These are phyloP conservation scores for Hanseniaspora thailandica DNA, from an alignment of 805 yeast species.

Conservation along the genomic window DNA sequence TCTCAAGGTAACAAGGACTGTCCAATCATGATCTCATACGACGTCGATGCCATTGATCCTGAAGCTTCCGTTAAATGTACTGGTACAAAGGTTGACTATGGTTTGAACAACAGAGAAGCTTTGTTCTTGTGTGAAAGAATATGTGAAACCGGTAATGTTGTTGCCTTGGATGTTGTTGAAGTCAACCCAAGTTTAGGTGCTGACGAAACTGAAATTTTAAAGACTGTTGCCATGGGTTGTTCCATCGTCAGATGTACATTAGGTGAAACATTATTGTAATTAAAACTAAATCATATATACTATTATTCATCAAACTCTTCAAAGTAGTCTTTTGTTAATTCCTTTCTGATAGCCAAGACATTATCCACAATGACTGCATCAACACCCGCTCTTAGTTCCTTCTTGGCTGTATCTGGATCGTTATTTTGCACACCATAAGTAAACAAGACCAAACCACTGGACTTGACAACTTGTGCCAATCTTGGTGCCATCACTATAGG, in stretches of 20 bases:
- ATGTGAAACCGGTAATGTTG: constrained; percentile 78
- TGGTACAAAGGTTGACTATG: constrained; percentile 96
- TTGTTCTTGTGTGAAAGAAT: constrained; percentile 82
- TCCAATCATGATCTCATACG: constrained; percentile 86
- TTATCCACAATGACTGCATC: constrained; percentile 98
- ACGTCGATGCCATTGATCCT: constrained; percentile 95
- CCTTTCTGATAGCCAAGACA: constrained; percentile 85
- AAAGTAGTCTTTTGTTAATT: constrained; percentile 36
- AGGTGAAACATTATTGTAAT: constrained; percentile 62
- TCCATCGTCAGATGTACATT: constrained; percentile 87
- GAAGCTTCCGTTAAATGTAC: constrained; percentile 79
- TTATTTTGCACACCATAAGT: constrained; percentile 82
- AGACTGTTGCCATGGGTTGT: constrained; percentile 81
- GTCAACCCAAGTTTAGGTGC: constrained; percentile 81
- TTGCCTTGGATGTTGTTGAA: constrained; percentile 85
- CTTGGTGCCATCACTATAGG: constrained; percentile 85
- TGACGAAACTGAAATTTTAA: constrained; percentile 60
- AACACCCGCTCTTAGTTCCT: constrained; percentile 87
- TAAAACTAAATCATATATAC: neutral
- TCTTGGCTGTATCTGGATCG: constrained; percentile 66
- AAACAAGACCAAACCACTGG: constrained; percentile 82
- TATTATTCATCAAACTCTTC: constrained; percentile 4
- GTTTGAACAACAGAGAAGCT: constrained; percentile 87
- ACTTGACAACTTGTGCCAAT: constrained; percentile 79
- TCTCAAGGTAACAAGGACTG: constrained; percentile 31